Base-by-base conservation (phyloP, 2,329 filamentous ascomycete genomes). In the Huntiella omanensis region DNA sequence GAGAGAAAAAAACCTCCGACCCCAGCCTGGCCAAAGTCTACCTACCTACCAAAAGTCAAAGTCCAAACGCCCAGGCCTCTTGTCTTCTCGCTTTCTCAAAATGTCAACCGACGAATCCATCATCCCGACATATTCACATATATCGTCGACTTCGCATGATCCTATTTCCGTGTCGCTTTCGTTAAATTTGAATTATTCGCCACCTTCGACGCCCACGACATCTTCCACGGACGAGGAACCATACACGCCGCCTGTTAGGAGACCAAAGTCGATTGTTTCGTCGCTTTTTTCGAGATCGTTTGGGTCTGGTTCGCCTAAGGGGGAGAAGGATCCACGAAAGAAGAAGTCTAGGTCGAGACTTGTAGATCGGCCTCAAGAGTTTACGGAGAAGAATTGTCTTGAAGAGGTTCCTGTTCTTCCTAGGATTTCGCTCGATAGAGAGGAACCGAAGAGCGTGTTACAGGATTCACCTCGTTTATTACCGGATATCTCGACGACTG, bases 281-380 rank as follows among this genome's bases (percentile, higher is more conserved):
- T 43, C 48, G 2, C 33, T 49, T 12, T 49, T 49, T 22, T 49
- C 48, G 33, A 39, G 44, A 16, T 46, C 48, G 1, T 40, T 32
- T 12, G 43, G 40, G 15, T 38, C 44, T 10, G 19, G 19, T 22
- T 49, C 43, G 16, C 33, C 48, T 12, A 40, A 36, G 1, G 44
- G 44, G 13, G 17, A 42, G 28, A 49, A 47, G 22, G 45, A 32
- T 7, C 22, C 35, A 19, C 40, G 47, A 11, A 47, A 49, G 41
- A 15, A 19, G 7, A 44, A 48, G 33, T 43, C 46, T 13, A 49
- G 41, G 17, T 19, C 33, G 6, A 38, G 28, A 33, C 35, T 46
- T 12, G 12, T 40, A 16, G 13, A 40, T 12, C 6, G 22, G 2
- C 6, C 22, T 28, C 7, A 28, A 3, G 22, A 28, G 22, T 7